Evolutionary conservation across 2,329 filamentous ascomycete genomes (phyloP).

Genomic region (Pestalotiopsis sp.): DNA sequence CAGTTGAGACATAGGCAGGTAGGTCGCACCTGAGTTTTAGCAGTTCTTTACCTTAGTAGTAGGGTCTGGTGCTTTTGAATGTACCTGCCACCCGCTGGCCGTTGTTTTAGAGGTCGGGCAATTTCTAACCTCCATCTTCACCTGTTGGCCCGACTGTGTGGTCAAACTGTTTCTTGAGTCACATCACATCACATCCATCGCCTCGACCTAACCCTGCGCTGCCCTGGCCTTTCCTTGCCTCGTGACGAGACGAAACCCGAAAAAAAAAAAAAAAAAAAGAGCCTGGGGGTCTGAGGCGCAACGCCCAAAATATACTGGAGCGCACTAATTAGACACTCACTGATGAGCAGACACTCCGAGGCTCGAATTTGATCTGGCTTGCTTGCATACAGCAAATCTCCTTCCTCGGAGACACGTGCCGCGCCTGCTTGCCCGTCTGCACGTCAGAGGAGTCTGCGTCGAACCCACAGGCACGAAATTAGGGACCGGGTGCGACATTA

Average conservation of each 20-base stretch:
- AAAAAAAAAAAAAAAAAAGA: neutral
- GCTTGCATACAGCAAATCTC: neutral
- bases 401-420: constrained; percentile 1
- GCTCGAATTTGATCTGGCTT: neutral
- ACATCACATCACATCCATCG: neutral
- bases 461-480: neutral
- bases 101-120: neutral
- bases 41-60: too few relatives aligned
- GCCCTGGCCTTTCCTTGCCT: neutral
- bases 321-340: neutral
- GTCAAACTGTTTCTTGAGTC: neutral
- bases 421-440: neutral
- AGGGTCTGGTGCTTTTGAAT: too few relatives aligned
- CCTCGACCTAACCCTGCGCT: neutral
- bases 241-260: neutral
- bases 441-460: neutral
- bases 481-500: neutral
- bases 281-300: neutral
- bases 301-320: neutral
- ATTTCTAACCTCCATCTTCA: neutral
- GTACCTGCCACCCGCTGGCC: neutral
- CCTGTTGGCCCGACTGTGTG: neutral
- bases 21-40: too few relatives aligned
- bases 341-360: neutral
- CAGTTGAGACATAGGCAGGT: neutral